Evolutionary conservation across 1,139 yeast species (phyloP).

Genomic region (Debaryomyces subglobosus): DNA sequence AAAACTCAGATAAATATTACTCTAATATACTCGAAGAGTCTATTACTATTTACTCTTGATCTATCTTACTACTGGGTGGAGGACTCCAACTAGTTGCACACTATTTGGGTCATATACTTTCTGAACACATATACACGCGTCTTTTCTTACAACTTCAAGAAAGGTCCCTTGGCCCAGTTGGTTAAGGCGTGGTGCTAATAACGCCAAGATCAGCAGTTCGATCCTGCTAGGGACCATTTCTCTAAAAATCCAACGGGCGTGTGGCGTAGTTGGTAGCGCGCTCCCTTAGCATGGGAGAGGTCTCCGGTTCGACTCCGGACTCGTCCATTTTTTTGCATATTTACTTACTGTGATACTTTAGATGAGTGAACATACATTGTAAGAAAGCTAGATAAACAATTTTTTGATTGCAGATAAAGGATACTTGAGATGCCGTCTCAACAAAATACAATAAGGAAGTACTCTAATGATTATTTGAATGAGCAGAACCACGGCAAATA

Average conservation of each 20-base stretch:
- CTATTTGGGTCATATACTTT: too few relatives aligned
- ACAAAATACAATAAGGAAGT: neutral
- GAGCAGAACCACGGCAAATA: neutral
- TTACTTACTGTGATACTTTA: neutral
- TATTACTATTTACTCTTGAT: too few relatives aligned
- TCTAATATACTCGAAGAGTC: too few relatives aligned
- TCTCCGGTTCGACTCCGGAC: conserved; percentile 70
- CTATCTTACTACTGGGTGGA: too few relatives aligned
- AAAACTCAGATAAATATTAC: too few relatives aligned
- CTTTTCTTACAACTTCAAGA: neutral
- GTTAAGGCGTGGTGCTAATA: conserved; percentile 80
- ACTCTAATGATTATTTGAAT: neutral
- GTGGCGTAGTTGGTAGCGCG: conserved; percentile 79
- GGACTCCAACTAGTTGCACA: too few relatives aligned
- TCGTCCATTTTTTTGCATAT: conserved; percentile 58
- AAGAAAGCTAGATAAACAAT: neutral
- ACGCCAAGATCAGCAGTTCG: conserved; percentile 86
- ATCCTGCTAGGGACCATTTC: conserved; percentile 79
- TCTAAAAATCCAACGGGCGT: conserved; percentile 47
- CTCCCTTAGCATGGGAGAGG: conserved; percentile 69
- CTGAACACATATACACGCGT: neutral
- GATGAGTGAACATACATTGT: neutral
- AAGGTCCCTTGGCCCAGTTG: conserved; percentile 29
- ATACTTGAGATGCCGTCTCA: neutral
- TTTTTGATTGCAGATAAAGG: neutral